These are phyloP conservation scores for Aspergillus sclerotialis DNA, from an alignment of 2,329 filamentous ascomycete species.

Conservation along the genomic window DNA sequence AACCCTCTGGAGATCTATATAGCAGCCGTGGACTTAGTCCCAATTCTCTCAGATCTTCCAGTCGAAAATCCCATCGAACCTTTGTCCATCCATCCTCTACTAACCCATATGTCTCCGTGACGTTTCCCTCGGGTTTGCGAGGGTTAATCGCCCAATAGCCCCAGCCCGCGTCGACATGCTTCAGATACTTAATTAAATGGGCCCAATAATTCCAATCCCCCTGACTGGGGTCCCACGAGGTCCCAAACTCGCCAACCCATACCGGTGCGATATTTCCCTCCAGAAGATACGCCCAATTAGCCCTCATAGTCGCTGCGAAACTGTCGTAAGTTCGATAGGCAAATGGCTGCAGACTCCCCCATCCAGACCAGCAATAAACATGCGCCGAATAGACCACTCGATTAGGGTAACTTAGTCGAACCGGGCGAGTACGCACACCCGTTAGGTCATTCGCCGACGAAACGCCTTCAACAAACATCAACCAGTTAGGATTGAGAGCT, in stretches of 20 bases:
- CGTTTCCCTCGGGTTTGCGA: slow-evolving; percentile 53
- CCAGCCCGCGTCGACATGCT: slow-evolving; percentile 55
- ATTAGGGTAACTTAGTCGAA: slow-evolving; percentile 50
- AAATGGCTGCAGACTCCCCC: slow-evolving; percentile 57
- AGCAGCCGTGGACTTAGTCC: slow-evolving; percentile 4
- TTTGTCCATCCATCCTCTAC: slow-evolving; percentile 60
- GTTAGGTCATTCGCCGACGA: slow-evolving; percentile 60
- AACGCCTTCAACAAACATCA: slow-evolving; percentile 62
- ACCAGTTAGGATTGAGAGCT: slow-evolving; percentile 54
- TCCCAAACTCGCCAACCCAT: slow-evolving; percentile 63
- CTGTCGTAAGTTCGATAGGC: slow-evolving; percentile 54
- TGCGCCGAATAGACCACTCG: slow-evolving; percentile 62
- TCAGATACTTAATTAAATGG: slow-evolving; percentile 55
- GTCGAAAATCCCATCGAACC: slow-evolving; percentile 54
- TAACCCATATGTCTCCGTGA: slow-evolving; percentile 54
- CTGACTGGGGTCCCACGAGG: slow-evolving; percentile 45
- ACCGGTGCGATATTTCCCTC: slow-evolving; percentile 52
- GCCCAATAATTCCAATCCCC: slow-evolving; percentile 61
- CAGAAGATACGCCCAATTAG: slow-evolving; percentile 61
- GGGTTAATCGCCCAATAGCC: slow-evolving; percentile 67
- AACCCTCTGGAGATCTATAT: no score
- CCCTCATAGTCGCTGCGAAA: slow-evolving; percentile 56
- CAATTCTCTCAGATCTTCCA: slow-evolving; percentile 48
- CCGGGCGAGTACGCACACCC: slow-evolving; percentile 49
- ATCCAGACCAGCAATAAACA: slow-evolving; percentile 64